Base-by-base conservation (phyloP, 2,329 filamentous ascomycete genomes). In the Diaporthe eres region DNA sequence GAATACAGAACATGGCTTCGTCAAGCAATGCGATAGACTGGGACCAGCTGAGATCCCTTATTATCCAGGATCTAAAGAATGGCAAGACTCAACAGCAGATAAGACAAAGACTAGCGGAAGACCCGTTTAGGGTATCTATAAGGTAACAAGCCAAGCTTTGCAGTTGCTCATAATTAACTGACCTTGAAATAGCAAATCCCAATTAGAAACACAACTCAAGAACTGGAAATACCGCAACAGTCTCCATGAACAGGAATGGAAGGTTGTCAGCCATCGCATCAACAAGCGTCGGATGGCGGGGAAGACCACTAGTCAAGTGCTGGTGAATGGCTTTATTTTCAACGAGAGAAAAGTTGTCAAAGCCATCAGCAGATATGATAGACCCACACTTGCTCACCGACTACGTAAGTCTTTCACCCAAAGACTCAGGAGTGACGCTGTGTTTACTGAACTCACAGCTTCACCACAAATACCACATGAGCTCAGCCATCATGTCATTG, bases 101-200 rank as follows among this genome's bases (percentile, higher is more conserved):
- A 39, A 13, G 55, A 13, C 19, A 39, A 58, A 4, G 31, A 3
- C 9, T 58, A 13, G 31, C 28, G 12, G 55, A 58, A 17, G 15
- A 34, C 12, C n/a, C 55, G 19, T 22, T 34, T 0, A 22, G 31
- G 3, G 55, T 58, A 0, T 58, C 31, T 8, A 58, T 58, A 22
- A 58, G 55, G 55, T 58, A n/a, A 37, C 8, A 37, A 58, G 15
- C 55, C 19, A 58, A 58, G 9, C 8, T n/a, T 34, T n/a, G 8
- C 17, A 10, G n/a, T n/a, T 19, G n/a, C 8, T 0, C 19, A n/a
- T 2, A 19, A n/a, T 2, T 1, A 22, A 9, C 31, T 58, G 12
- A 58, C 8, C 55, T 13, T n/a, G 12, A 1, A 22, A 12, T 3
- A 58, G 55, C 55, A 58, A 58, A 37, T 58, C 31, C 10, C 55